Conservation (phyloP, 164 flowering plant species). For the Tetracentron sinense region DNA sequence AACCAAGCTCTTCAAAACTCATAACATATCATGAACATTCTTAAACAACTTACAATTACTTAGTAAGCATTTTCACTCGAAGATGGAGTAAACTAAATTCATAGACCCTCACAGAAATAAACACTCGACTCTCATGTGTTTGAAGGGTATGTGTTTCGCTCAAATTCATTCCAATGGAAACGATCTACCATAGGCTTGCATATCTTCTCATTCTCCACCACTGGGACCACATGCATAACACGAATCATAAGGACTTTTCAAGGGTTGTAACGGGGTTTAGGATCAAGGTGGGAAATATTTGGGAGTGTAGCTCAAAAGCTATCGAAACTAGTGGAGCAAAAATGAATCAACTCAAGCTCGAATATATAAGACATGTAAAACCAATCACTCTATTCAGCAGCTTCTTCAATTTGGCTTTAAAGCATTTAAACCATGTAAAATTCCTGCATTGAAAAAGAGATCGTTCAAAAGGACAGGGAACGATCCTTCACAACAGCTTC, state of each 20-base stretch:
- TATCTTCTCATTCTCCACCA: too few relatives aligned
- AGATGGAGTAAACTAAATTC: not conserved
- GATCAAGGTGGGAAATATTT: constrained; percentile 6
- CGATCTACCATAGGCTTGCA: too few relatives aligned
- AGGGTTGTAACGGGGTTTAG: constrained; percentile 7
- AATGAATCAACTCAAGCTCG: not conserved
- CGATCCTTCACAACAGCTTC: not conserved
- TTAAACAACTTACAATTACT: too few relatives aligned
- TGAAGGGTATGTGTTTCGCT: too few relatives aligned
- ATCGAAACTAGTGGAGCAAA: constrained; percentile 5
- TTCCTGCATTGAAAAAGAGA: not conserved
- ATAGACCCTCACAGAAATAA: not conserved
- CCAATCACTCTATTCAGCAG: constrained; percentile 3
- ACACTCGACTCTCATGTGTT: too few relatives aligned
- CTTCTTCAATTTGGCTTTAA: constrained; percentile 6
- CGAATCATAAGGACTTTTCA: constrained; percentile 4
- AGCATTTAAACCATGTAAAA: constrained; percentile 6
- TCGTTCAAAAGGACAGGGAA: not conserved
- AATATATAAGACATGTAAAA: constrained; percentile 7
- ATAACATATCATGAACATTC: too few relatives aligned
- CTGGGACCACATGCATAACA: constrained; percentile 6
- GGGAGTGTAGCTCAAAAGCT: not conserved
- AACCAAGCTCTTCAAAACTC: too few relatives aligned
- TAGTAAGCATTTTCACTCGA: too few relatives aligned
- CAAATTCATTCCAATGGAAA: too few relatives aligned